These are phyloP conservation scores for Diaporthe vaccinii DNA, from an alignment of 2,329 filamentous ascomycete species.

Conservation along the genomic window DNA sequence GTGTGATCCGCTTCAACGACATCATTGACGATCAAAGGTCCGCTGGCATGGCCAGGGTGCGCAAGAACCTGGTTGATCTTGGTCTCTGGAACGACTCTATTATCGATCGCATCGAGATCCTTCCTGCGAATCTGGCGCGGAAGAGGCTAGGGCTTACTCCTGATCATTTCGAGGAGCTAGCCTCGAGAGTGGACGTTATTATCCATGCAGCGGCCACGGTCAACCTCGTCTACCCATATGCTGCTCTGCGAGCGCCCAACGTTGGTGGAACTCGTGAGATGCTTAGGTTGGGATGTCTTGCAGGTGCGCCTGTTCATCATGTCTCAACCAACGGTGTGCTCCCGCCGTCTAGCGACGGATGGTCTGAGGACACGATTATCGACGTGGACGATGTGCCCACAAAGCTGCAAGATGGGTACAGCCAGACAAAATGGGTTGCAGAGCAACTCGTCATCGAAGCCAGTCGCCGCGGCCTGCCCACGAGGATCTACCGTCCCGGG, in stretches of 20 bases:
- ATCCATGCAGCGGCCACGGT: conserved; percentile 84
- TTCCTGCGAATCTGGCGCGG: conserved; percentile 79
- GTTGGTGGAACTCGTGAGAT: conserved; percentile 85
- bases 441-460: conserved; percentile 82
- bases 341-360: conserved; percentile 77
- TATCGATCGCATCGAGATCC: conserved; percentile 81
- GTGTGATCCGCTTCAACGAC: conserved; percentile 80
- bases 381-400: conserved; percentile 76
- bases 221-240: conserved; percentile 86
- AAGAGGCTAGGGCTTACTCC: conserved; percentile 77
- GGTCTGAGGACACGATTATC: conserved; percentile 78
- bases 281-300: conserved; percentile 76
- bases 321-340: conserved; percentile 86
- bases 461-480: conserved; percentile 75
- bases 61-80: conserved; percentile 82
- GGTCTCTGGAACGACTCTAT: conserved; percentile 83
- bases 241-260: conserved; percentile 79
- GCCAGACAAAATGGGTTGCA: conserved; percentile 86
- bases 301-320: conserved; percentile 81
- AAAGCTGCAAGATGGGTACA: conserved; percentile 80
- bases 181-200: conserved; percentile 77
- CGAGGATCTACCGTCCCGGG: conserved; percentile 79
- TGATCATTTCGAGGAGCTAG: conserved; percentile 75
- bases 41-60: conserved; percentile 78
- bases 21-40: conserved; percentile 74